A percentile compares a stretch with the other conserved stretches of the same genome.
Conservation (phyloP, 345 rosid species). For the Brassica incana region DNA sequence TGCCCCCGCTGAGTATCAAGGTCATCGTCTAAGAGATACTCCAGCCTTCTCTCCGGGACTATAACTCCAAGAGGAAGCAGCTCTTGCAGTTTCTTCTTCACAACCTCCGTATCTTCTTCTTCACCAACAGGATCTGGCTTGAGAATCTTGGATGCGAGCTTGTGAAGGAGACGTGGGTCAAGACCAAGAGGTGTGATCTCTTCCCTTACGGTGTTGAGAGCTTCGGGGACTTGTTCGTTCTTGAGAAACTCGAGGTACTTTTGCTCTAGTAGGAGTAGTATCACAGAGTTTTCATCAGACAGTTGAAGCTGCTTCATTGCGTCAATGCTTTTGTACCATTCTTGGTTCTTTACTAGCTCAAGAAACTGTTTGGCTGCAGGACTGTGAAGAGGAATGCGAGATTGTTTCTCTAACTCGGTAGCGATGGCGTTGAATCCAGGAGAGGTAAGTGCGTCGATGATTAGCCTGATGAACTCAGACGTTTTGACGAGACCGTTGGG, state of each 20-base stretch:
- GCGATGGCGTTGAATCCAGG: neutral
- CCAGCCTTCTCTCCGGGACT: slow-evolving; percentile 51
- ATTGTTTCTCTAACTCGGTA: neutral
- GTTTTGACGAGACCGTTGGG: neutral
- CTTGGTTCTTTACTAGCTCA: neutral
- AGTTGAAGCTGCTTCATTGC: neutral
- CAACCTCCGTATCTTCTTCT: neutral
- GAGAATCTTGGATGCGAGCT: neutral
- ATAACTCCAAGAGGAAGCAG: slow-evolving; percentile 28
- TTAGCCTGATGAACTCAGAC: neutral
- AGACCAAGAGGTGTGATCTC: neutral
- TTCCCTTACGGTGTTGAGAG: neutral
- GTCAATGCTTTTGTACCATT: neutral
- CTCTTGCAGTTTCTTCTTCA: neutral
- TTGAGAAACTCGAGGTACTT: neutral
- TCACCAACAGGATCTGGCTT: neutral
- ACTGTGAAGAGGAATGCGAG: neutral
- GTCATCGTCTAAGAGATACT: slow-evolving; percentile 52
- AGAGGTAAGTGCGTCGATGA: neutral
- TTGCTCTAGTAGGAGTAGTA: neutral
- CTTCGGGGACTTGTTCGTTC: neutral
- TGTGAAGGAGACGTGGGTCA: neutral
- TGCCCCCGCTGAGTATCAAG: slow-evolving; percentile 31
- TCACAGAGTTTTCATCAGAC: neutral
- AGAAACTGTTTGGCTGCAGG: neutral